Base-by-base conservation (phyloP, 352 stramenopile species). In the Globisporangium mamillatum region DNA sequence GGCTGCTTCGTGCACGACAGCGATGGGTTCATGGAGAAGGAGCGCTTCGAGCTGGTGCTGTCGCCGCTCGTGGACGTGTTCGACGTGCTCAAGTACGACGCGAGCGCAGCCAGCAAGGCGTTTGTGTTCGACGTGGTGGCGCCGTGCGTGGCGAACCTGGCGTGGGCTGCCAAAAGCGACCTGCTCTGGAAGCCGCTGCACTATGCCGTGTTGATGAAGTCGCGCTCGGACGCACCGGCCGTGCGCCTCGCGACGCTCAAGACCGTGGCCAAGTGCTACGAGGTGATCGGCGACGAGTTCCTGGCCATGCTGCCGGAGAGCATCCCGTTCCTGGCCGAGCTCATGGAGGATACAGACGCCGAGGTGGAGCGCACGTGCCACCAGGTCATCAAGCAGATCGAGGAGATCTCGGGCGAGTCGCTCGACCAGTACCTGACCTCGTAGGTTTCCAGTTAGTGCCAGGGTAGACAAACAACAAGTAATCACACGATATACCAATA, bases 161-260 rank as follows among this genome's bases (percentile, higher is more conserved):
- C 87, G 29, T 94, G 81, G 84, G 90, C 90, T 7, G 86, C 86
- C 60, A 95, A 94, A 79, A 93, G 82, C 64, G 90, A 97, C 64
- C 69, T 95, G 64, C 75, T 96, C 10, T 97, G 90, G 90, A 97
- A 97, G 71, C 88, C 85, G 52, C 74, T 97, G 66, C 89, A 97
- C 75, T 94, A 97, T 62, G 81, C 85, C 14, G 82, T 97, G 61
- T 75, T 95, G 24, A 95, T 97, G 84, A 94, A 95, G 70, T 93
- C 89, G 55, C 88, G 90, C 52, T 75, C 75, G n/a, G 80, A 92
- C 54, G 69, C 68, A 38, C 70, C 84, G 1, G 70, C 76, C 36
- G 82, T 95, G 64, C 87, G 90, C 27, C 78, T 95, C 3, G 86
- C 86, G 53, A 82, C 86, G 64, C 72, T 97, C 61, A 84, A 92